Base-by-base conservation (phyloP, 2,329 filamentous ascomycete species). In the Conoideocrella luteorostrata region DNA sequence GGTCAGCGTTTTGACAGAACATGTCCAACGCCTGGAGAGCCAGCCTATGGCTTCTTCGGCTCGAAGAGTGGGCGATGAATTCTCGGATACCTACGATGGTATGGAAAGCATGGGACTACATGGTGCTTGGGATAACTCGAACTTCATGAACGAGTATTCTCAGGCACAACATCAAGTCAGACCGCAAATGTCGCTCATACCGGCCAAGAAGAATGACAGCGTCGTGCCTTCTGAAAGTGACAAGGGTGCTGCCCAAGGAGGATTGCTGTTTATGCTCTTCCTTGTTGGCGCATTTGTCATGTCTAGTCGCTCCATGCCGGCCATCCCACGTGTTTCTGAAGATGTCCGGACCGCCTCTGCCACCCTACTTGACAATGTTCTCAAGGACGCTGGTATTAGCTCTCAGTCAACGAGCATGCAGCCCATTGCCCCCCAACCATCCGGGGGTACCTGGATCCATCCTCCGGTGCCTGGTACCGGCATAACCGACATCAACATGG, bases 211-310 rank as follows among this genome's bases (percentile, higher is more conserved):
- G 67, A 51, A 44, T 37, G 62, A 64, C 11, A 50, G 44, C 39
- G 52, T 50, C 30, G 35, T 52, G 44, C 63, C 72, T 40, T 60
- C 67, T 34, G 74, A 80, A 33, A 62, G 66, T 47, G 79, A 84
- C 50, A 83, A 83, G 68, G 70, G 78, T 47, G 76, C 82, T 48
- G 83, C 88, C 53, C 86, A 90, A 56, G 87, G 88, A 41, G 80
- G 88, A 57, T 69, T 97, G 56, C 75, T 97, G 63, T 84, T 91
- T 66, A 95, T 96, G 88, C 86, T 96, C 54, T 86, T 98, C 60
- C 84, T 98, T 43, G 90, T 95, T 52, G 93, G 93, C 60, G 93
- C 93, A 42, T 95, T 96, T 61, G 89, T 97, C 55, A 85, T 93
- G 49, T 96, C 91, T 24, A 94, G 90, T 67, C 81, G 81, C 53